Evolutionary conservation across 2,329 filamentous ascomycete species (phyloP).

Genomic region (Celoporthe dispersa): DNA sequence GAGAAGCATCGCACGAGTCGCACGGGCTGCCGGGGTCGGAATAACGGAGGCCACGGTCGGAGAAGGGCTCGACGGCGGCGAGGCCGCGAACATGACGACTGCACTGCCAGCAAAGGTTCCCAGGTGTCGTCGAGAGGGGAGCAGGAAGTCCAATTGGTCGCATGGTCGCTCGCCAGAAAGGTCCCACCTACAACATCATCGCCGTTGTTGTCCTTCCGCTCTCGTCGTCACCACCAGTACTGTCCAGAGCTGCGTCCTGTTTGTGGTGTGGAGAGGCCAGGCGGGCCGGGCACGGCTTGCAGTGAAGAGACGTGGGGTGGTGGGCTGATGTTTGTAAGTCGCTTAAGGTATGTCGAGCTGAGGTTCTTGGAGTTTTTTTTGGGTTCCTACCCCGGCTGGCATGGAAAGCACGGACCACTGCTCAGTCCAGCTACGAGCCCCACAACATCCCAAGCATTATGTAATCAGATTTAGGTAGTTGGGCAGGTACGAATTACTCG

Average conservation of each 20-base stretch:
- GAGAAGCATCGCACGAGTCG: conserved; percentile 31
- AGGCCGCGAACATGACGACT: conserved; percentile 29
- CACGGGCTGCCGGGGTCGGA: not conserved
- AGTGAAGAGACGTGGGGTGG: not conserved
- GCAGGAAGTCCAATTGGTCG: conserved; percentile 24
- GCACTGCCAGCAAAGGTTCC: conserved; percentile 37
- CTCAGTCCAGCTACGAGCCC: not conserved
- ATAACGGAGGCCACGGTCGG: not conserved
- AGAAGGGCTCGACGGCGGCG: not conserved
- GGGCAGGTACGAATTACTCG: not conserved
- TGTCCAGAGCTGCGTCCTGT: not conserved
- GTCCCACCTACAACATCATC: conserved; percentile 11
- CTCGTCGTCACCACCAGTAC: not conserved
- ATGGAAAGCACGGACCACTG: not conserved
- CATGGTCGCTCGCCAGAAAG: conserved; percentile 21
- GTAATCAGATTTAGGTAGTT: not conserved
- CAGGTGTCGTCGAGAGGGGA: conserved; percentile 17
- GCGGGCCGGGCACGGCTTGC: not conserved
- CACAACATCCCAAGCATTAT: not conserved
- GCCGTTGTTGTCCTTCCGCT: not conserved
- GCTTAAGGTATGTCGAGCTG: not conserved
- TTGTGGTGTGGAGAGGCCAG: not conserved
- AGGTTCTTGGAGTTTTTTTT: conserved; percentile 1
- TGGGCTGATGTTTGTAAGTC: not conserved
- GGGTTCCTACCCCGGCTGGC: not conserved